Evolutionary conservation across 768 basidiomycete species (phyloP), one percentile per base, ranked within the genome.

Genomic region (Suillus decipiens): DNA sequence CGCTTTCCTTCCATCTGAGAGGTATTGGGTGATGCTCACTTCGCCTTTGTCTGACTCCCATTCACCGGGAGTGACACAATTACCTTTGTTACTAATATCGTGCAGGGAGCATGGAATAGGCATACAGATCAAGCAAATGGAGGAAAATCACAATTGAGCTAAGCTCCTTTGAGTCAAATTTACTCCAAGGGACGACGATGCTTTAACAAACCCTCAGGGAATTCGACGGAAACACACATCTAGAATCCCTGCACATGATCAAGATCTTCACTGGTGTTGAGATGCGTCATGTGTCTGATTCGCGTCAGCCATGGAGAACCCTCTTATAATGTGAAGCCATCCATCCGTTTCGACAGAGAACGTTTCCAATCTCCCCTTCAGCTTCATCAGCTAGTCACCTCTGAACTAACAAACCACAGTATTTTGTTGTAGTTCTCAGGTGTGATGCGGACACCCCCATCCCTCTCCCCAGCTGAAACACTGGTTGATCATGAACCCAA

Each of bases 391-490:
- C 22, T 61, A 36, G 43, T 51, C 56, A 47, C 24, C 31, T 24
- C 17, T 34, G 41, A 19, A 24, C 45, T 37, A 31, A 59, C 39
- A 42, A 51, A 51, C 33, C 63, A n/a, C 42, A 37, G 11, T 22
- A 47, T 51, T 33, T 24, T 19, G 1, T 37, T 45, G 47, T 47
- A 34, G 58, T 4, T 14, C 50, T 33, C 31, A 24, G 47, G 17
- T n/a, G 56, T 37, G 41, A 72, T 74, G 70, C 53, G 42, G 14
- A 33, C 50, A 60, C 50, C 39, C 24, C 56, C 15, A 17, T 24
- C 58, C 45, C 12, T 50, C 24, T 51, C 61, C 11, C 57, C 60
- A 2, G 8, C 22, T 22, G 55, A 62, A 39, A 64, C 59, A 5
- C 22, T 53, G 37, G 33, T 51, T 43, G 60, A 68, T 47, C 47